Base-by-base conservation (phyloP, 805 yeast species). In the Saccharomycopsis capsularis region DNA sequence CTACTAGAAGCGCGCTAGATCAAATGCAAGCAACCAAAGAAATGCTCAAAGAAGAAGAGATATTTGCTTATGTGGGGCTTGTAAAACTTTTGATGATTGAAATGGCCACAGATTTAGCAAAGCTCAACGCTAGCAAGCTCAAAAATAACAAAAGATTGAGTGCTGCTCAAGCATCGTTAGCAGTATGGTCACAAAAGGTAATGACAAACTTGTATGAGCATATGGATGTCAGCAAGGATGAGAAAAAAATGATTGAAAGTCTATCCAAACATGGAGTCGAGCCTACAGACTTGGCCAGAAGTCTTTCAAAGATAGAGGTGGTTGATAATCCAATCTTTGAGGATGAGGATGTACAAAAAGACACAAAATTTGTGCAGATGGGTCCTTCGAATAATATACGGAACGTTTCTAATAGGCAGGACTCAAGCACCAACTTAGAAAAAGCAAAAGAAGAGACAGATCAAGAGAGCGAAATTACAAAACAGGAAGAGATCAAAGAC, bases 31-130 rank as follows among this genome's bases (percentile, higher is more conserved):
- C 91, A 1, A 93, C 97, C 3, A 87, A 82, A 61, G 76, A 79
- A 22, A 76, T 93, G 78, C 71, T 93, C 15, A 73, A 80, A 5
- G 98, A 88, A 16, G 71, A 83, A 15, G 96, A 93, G 63, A 82
- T 86, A 59, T 82, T 90, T 53, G 98, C 98, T 2, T 93, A 93
- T 60, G 85, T 85, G 4, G 98, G 96, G 0, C 71, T 91, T 7
- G 80, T 84, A 6, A 83, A 85, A 56, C 74, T 93, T 32, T 73
- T 84, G 4, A 75, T 82, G 46, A 85, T 84, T 22, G 85, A 85
- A 19, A 79, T 89, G 83, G 95, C 95, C 18, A 76, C 86, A 0
- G 80, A 79, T n/a, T 65, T 90, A 50, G 90, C 93, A 1, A 67
- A 69, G 44, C 62, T 75, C 3, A 67, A 73, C 7, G 61, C 76